phyloP scores from a whole-genome alignment of 202 grass and related monocot species.

The Musa balbisiana region DNA sequence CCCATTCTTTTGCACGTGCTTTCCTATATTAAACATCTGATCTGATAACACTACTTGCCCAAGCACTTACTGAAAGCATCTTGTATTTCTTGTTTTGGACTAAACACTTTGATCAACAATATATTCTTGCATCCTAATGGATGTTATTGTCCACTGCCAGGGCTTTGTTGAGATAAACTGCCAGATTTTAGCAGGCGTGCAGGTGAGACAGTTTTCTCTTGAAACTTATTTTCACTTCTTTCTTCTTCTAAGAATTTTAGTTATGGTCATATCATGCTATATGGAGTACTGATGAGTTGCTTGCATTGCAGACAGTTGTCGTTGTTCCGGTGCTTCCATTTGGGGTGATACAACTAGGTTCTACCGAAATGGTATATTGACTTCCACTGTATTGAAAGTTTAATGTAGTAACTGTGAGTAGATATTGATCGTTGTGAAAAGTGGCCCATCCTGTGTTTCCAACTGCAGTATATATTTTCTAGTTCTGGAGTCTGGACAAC shows the following conservation, averaged over 20 bases:
- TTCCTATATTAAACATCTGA: too few relatives aligned
- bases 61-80: too few relatives aligned
- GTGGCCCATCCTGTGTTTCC: background rate
- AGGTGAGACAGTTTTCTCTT: constrained; percentile 43
- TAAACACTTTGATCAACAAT: background rate
- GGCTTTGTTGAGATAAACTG: constrained; percentile 60
- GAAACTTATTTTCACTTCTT: constrained; percentile 6
- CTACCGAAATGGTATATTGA: constrained; percentile 53
- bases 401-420: background rate
- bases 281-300: constrained; percentile 25
- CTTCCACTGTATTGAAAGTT: background rate
- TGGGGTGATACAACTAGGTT: constrained; percentile 85
- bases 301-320: constrained; percentile 63
- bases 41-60: too few relatives aligned
- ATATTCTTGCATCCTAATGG: background rate
- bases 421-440: background rate
- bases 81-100: background rate
- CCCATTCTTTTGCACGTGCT: too few relatives aligned
- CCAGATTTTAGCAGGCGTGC: constrained; percentile 70
- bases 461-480: background rate
- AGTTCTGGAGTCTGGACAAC: too few relatives aligned
- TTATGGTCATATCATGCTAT: too few relatives aligned
- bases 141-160: constrained; percentile 33
- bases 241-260: background rate
- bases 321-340: constrained; percentile 75